Base-by-base conservation (phyloP, 2,329 filamentous ascomycete species). In the Hypoxylon sp. region DNA sequence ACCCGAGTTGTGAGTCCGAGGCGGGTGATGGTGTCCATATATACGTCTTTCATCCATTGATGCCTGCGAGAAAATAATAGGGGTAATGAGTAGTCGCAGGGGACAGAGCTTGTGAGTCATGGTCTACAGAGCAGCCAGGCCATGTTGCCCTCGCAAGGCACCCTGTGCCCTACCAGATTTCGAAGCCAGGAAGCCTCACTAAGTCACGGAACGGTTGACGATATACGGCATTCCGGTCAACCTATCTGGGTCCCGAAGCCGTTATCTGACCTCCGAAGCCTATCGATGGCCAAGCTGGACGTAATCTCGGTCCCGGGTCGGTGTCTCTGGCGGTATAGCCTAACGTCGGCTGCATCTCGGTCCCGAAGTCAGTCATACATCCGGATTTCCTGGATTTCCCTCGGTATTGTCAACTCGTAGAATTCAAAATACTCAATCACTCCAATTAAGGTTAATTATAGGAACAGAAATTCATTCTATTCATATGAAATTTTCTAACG, bases 381-480 rank as follows among this genome's bases (percentile, higher is more conserved):
- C n/a, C n/a, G n/a, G n/a, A n/a, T n/a, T n/a, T n/a, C n/a, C n/a
- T n/a, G n/a, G n/a, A n/a, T n/a, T n/a, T n/a, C n/a, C n/a, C n/a
- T 29, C 26, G 26, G 26, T 29, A 29, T 29, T 29, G 11, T 29
- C 11, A 29, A n/a, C n/a, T n/a, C n/a, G n/a, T n/a, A n/a, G n/a
- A n/a, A n/a, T n/a, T n/a, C n/a, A n/a, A n/a, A n/a, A n/a, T n/a
- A n/a, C n/a, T n/a, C n/a, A n/a, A n/a, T n/a, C n/a, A n/a, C n/a
- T n/a, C n/a, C n/a, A n/a, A n/a, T n/a, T 27, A 53, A 11, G 3
- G 5, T 29, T 15, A 7, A 24, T 45, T 11, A 20, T 52, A 58
- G 48, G 40, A 53, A 53, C 43, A 54, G 42, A 58, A 48, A 29
- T 13, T 37, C 45, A 27, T 43, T 49, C 50, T 56, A 58, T 56